Base-by-base conservation (phyloP, 129 eudicot species). In the Helichrysum umbraculigerum region DNA sequence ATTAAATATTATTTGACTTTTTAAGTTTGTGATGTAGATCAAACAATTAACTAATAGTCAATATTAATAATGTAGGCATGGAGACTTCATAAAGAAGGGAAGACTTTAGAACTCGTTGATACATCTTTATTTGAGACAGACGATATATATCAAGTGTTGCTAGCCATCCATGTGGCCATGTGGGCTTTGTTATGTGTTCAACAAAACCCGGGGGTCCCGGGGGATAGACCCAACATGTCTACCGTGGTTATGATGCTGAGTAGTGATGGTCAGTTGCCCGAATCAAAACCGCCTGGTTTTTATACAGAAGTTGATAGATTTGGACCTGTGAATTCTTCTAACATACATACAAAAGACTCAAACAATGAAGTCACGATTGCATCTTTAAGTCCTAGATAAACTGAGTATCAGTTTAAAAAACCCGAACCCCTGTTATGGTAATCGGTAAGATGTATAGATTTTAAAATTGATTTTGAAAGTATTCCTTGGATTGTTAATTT, bases 101-200 rank as follows among this genome's bases (percentile, higher is more conserved):
- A 63, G 54, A 16, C 57, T 7, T 59, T 71, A 66, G 77, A 78
- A 44, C 30, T 78, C 10, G 66, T 21, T 4, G 72, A 78, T 61
- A 14, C 20, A 78, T 57, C 62, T 30, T 2, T 78, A 29, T 7
- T 34, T 2, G 70, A 12, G n/a, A 25, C 76, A 12, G 32, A 15
- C 64, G 4, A 78, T 16, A 63, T 19, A 12, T 44, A 22, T 25
- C 32, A 64, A n/a, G 44, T 73, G 61, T 20, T 65, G 71, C 9
- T 61, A 12, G 73, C 68, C 8, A 65, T 79, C 20, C 68, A 79
- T 15, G 78, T 79, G 20, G 74, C 79, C 3, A n/a, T n/a, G n/a
- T n/a, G n/a, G n/a, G n/a, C n/a, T n/a, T 73, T 79, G 17, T 20
- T 79, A n/a, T 79, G 83, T 16, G 69, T 80, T 56, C 83, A 80